Conservation (phyloP, 2,329 filamentous ascomycete species). For the Pestalotiopsis sp. region DNA sequence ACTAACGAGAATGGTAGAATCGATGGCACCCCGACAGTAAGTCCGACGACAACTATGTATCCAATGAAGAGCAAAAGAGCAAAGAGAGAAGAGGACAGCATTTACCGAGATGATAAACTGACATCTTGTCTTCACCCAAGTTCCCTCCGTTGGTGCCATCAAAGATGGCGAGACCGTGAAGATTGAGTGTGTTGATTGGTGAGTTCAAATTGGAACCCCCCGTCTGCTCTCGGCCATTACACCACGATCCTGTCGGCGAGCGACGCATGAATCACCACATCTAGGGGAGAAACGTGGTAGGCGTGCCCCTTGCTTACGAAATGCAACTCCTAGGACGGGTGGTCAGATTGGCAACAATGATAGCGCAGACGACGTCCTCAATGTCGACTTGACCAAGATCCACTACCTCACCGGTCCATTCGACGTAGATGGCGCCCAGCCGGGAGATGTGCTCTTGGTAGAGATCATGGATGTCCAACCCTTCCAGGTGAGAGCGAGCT, state of each 20-base stretch:
- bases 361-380: slow-evolving; percentile 82
- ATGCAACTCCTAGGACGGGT: slow-evolving; percentile 51
- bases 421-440: slow-evolving; percentile 80
- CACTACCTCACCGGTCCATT: slow-evolving; percentile 92
- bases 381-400: slow-evolving; percentile 81
- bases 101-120: neutral
- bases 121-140: slow-evolving; percentile 42
- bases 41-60: slow-evolving; percentile 21
- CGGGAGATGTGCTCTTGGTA: slow-evolving; percentile 82
- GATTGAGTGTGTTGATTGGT: slow-evolving; percentile 89
- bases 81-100: neutral
- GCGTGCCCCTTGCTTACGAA: neutral
- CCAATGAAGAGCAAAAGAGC: neutral
- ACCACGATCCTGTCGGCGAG: neutral
- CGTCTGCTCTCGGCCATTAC: neutral
- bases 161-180: slow-evolving; percentile 86
- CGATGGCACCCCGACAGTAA: slow-evolving; percentile 90
- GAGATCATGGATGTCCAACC: slow-evolving; percentile 95
- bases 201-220: slow-evolving; percentile 8
- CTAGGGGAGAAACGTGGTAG: no score
- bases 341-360: slow-evolving; percentile 91
- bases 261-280: neutral
- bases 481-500: slow-evolving; percentile 53
- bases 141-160: slow-evolving; percentile 74
- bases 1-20: slow-evolving; percentile 59